These are phyloP conservation scores for Tetracladium marchalianum DNA, from an alignment of 495 filamentous ascomycete genomes.

Conservation along the genomic window DNA sequence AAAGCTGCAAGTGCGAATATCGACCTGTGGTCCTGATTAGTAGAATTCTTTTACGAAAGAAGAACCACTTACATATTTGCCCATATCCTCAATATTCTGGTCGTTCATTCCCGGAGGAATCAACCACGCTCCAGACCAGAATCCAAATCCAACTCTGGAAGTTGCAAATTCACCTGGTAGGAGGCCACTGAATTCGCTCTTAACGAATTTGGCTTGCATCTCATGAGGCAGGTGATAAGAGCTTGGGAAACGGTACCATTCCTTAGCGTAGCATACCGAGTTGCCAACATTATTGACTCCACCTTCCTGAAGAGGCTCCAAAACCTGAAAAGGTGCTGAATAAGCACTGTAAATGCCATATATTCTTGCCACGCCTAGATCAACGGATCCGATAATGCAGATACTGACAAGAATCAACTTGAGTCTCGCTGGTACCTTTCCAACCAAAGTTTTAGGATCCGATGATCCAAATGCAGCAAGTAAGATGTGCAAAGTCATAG, in stretches of 20 bases:
- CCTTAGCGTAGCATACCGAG: constrained; percentile 83
- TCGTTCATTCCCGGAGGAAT: constrained; percentile 86
- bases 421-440: constrained; percentile 58
- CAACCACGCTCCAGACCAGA: constrained; percentile 71
- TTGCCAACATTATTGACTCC: constrained; percentile 45
- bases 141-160: constrained; percentile 46
- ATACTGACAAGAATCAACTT: constrained; percentile 53
- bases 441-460: constrained; percentile 51
- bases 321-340: constrained; percentile 72
- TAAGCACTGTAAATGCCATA: constrained; percentile 81
- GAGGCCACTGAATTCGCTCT: constrained; percentile 80
- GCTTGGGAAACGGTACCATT: constrained; percentile 97
- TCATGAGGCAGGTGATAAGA: constrained; percentile 78
- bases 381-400: constrained; percentile 44
- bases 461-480: constrained; percentile 60
- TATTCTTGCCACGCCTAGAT: constrained; percentile 58
- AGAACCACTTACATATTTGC: constrained; percentile 64
- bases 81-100: constrained; percentile 72
- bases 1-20: constrained; percentile 66
- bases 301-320: constrained; percentile 36
- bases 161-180: constrained; percentile 86
- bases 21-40: constrained; percentile 34
- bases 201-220: constrained; percentile 77
- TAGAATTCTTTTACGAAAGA: neutral
- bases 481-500: constrained; percentile 71